Percentiles rank a stretch among this genome's conserved stretches.
Conservation (phyloP, 2,329 filamentous ascomycete genomes). For the Xylariaceae sp. region DNA sequence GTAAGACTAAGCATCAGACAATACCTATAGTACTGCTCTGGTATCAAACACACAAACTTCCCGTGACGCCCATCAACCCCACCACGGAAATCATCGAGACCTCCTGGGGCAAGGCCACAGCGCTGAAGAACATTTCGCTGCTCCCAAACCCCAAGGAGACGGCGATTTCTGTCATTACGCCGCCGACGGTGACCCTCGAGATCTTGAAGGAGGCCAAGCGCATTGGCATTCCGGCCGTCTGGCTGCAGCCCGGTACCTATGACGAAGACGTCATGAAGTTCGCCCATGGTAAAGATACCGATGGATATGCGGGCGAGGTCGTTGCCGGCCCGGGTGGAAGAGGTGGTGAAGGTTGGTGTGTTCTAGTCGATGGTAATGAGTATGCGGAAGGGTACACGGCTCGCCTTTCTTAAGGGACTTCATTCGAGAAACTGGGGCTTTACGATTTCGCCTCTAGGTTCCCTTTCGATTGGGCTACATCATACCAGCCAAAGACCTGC, state of each 20-base stretch:
- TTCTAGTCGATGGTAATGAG: slow-evolving; percentile 77
- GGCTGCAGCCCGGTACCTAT: slow-evolving; percentile 88
- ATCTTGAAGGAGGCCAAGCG: slow-evolving; percentile 72
- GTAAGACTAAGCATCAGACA: neutral
- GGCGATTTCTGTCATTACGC: slow-evolving; percentile 80
- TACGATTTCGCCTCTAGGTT: neutral
- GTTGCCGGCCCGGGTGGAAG: slow-evolving; percentile 59
- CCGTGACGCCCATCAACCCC: slow-evolving; percentile 81
- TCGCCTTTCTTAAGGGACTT: neutral
- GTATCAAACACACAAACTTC: slow-evolving; percentile 73
- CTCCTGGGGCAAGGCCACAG: slow-evolving; percentile 50
- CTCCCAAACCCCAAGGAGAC: slow-evolving; percentile 65
- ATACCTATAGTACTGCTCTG: slow-evolving; percentile 68
- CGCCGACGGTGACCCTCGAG: slow-evolving; percentile 68
- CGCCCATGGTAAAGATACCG: slow-evolving; percentile 43
- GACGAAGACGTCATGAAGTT: slow-evolving; percentile 68
- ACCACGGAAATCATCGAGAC: slow-evolving; percentile 60
- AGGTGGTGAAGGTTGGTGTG: slow-evolving; percentile 82
- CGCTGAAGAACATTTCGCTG: slow-evolving; percentile 59
- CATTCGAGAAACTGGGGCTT: slow-evolving; percentile 41
- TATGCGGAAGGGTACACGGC: slow-evolving; percentile 34
- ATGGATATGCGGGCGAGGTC: slow-evolving; percentile 60
- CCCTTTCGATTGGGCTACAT: neutral
- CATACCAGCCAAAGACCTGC: neutral
- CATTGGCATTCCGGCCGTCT: slow-evolving; percentile 68